A percentile compares a stretch with the other conserved stretches of the same genome.
phyloP scores from a whole-genome alignment of 2,329 filamentous ascomycete genomes.

The Pyricularia sp. region DNA sequence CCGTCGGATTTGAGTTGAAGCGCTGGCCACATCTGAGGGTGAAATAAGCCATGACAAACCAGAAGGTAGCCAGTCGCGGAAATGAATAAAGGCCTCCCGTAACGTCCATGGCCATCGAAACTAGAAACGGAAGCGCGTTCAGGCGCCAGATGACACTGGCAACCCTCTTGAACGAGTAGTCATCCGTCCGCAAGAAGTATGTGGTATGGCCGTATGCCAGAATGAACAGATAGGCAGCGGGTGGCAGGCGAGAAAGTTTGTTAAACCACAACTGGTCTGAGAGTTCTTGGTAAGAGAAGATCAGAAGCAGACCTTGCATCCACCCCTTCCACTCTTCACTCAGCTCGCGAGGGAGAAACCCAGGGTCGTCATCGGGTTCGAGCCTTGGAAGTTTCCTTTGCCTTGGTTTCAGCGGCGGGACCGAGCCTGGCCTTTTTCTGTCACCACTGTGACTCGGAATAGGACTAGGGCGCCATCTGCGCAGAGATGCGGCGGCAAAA shows the following conservation, averaged over 20 bases:
- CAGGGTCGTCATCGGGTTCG: conserved; percentile 15
- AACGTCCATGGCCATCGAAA: conserved; percentile 47
- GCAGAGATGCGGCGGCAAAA: background rate
- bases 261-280: conserved; percentile 41
- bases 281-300: conserved; percentile 43
- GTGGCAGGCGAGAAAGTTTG: conserved; percentile 41
- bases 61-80: conserved; percentile 48
- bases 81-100: conserved; percentile 51
- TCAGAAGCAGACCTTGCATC: conserved; percentile 47
- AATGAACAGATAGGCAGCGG: conserved; percentile 52
- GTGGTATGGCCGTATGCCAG: conserved; percentile 52
- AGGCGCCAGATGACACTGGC: conserved; percentile 43
- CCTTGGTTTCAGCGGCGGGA: no score
- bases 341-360: conserved; percentile 43
- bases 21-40: conserved; percentile 33
- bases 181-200: conserved; percentile 45
- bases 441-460: background rate
- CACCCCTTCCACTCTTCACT: conserved; percentile 59
- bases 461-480: background rate
- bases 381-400: background rate
- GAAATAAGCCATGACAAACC: conserved; percentile 48
- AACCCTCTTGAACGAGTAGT: conserved; percentile 47
- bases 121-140: conserved; percentile 42
- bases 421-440: background rate
- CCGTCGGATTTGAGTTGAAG: conserved; percentile 29